These are phyloP conservation scores for Bothriochloa decipiens DNA, from an alignment of 176 grass and related monocot genomes.

Conservation along the genomic window DNA sequence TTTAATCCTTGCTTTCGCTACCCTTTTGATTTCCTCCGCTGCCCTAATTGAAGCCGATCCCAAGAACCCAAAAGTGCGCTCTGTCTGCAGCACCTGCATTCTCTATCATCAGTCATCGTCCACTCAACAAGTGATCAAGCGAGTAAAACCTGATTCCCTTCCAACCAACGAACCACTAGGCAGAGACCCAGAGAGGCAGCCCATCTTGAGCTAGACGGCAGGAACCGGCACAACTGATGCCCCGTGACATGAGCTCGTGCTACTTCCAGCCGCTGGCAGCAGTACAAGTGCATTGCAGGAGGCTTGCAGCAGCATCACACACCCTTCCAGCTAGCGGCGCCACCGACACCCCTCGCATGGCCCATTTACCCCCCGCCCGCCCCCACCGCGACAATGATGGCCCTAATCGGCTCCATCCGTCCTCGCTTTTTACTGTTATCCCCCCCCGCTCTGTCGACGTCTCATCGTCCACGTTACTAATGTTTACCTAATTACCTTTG, in stretches of 20 bases:
- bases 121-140: neutral
- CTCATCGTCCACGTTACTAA: no score
- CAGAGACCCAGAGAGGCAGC: neutral
- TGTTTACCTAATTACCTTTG: neutral
- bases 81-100: neutral
- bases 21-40: neutral
- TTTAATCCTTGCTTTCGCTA: no score
- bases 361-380: neutral
- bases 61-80: slow-evolving; percentile 3
- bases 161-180: neutral
- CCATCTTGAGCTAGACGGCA: neutral
- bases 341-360: neutral
- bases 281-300: neutral
- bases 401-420: neutral
- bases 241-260: neutral
- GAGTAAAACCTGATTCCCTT: neutral
- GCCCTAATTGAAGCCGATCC: neutral
- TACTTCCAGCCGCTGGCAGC: neutral
- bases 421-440: neutral
- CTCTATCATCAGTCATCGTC: no score
- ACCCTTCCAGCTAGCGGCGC: neutral
- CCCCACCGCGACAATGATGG: neutral
- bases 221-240: neutral
- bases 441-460: no score
- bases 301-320: no score